Percentiles rank a stretch among this genome's conserved stretches.
Conservation (phyloP, 2,329 filamentous ascomycete genomes). For the Didymella segeticola region DNA sequence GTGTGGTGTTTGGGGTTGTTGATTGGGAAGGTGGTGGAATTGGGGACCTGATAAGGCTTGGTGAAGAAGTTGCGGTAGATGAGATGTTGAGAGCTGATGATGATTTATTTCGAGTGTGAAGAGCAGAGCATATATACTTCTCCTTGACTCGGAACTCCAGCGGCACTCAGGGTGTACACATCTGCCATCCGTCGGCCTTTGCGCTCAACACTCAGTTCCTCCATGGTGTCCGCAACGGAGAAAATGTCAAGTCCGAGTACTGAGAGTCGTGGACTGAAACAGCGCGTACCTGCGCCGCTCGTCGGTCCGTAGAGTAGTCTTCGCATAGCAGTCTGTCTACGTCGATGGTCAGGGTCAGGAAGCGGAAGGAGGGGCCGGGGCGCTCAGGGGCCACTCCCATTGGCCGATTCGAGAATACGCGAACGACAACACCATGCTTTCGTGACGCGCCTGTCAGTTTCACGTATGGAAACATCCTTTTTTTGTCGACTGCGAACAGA, state of each 20-base stretch:
- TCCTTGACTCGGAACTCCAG: conserved; percentile 39
- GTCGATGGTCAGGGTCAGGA: conserved; percentile 9
- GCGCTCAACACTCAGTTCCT: conserved; percentile 26
- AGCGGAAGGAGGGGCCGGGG: conserved; percentile 42
- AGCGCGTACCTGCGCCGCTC: conserved; percentile 31
- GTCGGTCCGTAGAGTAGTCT: conserved; percentile 30
- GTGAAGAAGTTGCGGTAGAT: conserved; percentile 25
- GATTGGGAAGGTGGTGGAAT: conserved; percentile 10
- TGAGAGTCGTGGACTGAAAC: conserved; percentile 39
- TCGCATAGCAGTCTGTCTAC: conserved; percentile 40
- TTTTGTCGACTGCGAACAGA: conserved; percentile 20
- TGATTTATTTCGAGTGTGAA: conserved; percentile 26
- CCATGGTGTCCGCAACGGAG: conserved; percentile 40
- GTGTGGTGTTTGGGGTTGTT: conserved; percentile 25
- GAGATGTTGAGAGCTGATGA: conserved; percentile 26
- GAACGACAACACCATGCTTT: conserved; percentile 26
- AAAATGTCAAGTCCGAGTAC: conserved; percentile 31
- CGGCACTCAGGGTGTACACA: conserved; percentile 36
- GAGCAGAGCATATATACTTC: conserved; percentile 40
- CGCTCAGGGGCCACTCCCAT: conserved; percentile 21
- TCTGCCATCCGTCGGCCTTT: conserved; percentile 27
- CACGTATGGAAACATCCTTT: conserved; percentile 19
- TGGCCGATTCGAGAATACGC: conserved; percentile 18
- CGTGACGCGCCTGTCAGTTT: conserved; percentile 26
- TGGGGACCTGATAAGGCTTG: conserved; percentile 13